Conservation (phyloP, 2,329 filamentous ascomycete genomes). For the Cyanodermella asteris region DNA sequence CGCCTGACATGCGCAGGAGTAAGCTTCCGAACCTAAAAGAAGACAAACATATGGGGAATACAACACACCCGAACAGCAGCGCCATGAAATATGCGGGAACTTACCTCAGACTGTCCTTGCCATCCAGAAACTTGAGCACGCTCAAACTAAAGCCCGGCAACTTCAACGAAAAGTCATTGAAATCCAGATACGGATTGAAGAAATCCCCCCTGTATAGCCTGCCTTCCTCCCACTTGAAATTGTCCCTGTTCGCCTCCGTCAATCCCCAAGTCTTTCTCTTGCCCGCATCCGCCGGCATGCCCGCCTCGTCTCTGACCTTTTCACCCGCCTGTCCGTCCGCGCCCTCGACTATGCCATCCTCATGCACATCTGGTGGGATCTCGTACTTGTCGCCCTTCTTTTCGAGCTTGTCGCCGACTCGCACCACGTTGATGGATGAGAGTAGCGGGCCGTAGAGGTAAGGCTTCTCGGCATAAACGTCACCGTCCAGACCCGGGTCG, state of each 20-base stretch:
- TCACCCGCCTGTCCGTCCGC: slow-evolving; percentile 38
- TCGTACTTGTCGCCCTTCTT: slow-evolving; percentile 9
- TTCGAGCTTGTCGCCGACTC: slow-evolving; percentile 40
- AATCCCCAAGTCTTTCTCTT: slow-evolving; percentile 40
- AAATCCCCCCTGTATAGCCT: slow-evolving; percentile 48
- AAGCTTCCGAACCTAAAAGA: background rate
- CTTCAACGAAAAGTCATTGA: slow-evolving; percentile 51
- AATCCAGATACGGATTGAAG: slow-evolving; percentile 82
- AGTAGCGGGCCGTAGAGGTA: slow-evolving; percentile 69
- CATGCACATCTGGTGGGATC: slow-evolving; percentile 20
- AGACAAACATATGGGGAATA: background rate
- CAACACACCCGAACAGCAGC: background rate
- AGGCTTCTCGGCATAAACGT: slow-evolving; percentile 68
- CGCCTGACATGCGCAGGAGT: background rate
- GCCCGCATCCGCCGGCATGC: slow-evolving; percentile 30
- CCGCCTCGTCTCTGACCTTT: slow-evolving; percentile 22
- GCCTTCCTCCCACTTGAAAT: slow-evolving; percentile 40
- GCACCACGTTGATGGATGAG: slow-evolving; percentile 56
- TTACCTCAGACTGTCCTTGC: slow-evolving; percentile 47
- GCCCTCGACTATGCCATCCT: slow-evolving; percentile 36
- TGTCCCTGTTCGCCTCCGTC: slow-evolving; percentile 25
- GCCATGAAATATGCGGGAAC: slow-evolving; percentile 10
- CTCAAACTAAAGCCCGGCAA: slow-evolving; percentile 52
- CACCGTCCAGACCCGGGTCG: slow-evolving; percentile 75
- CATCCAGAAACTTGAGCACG: slow-evolving; percentile 62